A percentile compares a stretch with the other conserved stretches of the same genome.
Evolutionary conservation across 2,329 filamentous ascomycete genomes (phyloP).

Genomic region (Nemania sp.): DNA sequence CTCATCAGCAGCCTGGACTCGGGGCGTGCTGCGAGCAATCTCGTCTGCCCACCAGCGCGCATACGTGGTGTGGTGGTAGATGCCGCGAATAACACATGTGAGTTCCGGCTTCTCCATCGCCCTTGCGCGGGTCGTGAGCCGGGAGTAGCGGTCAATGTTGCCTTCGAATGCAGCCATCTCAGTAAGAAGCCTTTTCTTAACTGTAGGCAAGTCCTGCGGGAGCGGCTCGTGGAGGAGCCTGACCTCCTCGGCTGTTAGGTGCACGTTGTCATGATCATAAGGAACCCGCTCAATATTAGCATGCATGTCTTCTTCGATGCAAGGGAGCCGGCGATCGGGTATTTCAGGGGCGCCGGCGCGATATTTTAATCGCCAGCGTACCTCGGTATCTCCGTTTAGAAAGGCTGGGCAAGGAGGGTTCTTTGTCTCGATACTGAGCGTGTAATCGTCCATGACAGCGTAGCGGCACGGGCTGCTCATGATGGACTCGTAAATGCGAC

Average conservation of each 20-base stretch:
- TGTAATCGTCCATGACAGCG: constrained; percentile 1
- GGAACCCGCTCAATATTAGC: not conserved
- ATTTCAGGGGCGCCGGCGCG: not conserved
- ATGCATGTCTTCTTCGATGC: not conserved
- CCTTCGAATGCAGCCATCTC: constrained; percentile 5
- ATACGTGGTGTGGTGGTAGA: constrained; percentile 8
- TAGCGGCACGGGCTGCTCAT: constrained; percentile 1
- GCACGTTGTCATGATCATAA: not conserved
- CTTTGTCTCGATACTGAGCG: not conserved
- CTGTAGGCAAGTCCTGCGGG: constrained; percentile 3
- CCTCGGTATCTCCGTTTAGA: constrained; percentile 3
- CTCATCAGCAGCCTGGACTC: not conserved
- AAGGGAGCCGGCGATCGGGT: not conserved
- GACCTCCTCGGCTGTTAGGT: not conserved
- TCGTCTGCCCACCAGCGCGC: not conserved
- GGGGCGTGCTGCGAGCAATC: not conserved
- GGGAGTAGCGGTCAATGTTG: constrained; percentile 1
- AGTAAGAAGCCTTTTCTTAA: not conserved
- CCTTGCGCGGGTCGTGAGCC: not conserved
- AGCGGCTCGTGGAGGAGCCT: constrained; percentile 1
- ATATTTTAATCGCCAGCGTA: not conserved
- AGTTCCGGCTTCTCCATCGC: not conserved
- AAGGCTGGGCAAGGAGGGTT: not conserved
- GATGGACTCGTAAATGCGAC: constrained; percentile 8
- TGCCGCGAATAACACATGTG: not conserved